A percentile compares a stretch with the other conserved stretches of the same genome.
phyloP scores from a whole-genome alignment of 768 basidiomycete genomes.

The Hortiboletus flavorubellus region DNA sequence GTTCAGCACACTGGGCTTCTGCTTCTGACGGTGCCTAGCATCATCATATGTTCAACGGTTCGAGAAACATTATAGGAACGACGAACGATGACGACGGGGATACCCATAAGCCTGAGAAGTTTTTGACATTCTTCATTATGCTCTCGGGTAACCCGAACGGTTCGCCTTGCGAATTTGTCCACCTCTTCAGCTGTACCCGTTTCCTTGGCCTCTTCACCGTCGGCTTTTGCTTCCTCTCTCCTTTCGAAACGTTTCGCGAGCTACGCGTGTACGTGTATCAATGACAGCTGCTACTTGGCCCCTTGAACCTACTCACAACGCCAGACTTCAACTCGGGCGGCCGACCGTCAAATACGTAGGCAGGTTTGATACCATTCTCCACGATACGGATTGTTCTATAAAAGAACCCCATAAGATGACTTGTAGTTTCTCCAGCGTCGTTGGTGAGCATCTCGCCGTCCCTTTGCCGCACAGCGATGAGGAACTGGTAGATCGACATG shows the following conservation, averaged over 20 bases:
- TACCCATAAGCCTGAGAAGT: constrained; percentile 91
- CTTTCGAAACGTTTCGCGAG: constrained; percentile 93
- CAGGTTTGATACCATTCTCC: constrained; percentile 97
- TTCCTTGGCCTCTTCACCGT: constrained; percentile 95
- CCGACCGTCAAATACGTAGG: constrained; percentile 98
- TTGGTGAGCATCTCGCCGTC: constrained; percentile 97
- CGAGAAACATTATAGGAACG: background rate
- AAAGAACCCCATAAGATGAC: constrained; percentile 98
- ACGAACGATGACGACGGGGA: constrained; percentile 87
- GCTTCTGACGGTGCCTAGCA: constrained; percentile 94
- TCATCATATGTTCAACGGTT: background rate
- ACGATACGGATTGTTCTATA: constrained; percentile 97
- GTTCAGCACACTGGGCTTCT: constrained; percentile 97
- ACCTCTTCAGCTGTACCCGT: constrained; percentile 91
- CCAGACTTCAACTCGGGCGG: constrained; percentile 97
- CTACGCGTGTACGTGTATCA: constrained; percentile 39
- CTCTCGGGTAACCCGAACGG: constrained; percentile 91
- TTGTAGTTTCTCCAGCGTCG: constrained; percentile 97
- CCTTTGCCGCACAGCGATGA: constrained; percentile 94
- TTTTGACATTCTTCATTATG: constrained; percentile 95
- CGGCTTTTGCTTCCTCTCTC: constrained; percentile 91
- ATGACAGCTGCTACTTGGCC: no score
- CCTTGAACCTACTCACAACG: constrained; percentile 61
- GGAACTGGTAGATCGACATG: constrained; percentile 96
- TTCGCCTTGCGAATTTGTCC: constrained; percentile 84